Base-by-base conservation (phyloP, 345 rosid genomes). In the Camelina hispida region DNA sequence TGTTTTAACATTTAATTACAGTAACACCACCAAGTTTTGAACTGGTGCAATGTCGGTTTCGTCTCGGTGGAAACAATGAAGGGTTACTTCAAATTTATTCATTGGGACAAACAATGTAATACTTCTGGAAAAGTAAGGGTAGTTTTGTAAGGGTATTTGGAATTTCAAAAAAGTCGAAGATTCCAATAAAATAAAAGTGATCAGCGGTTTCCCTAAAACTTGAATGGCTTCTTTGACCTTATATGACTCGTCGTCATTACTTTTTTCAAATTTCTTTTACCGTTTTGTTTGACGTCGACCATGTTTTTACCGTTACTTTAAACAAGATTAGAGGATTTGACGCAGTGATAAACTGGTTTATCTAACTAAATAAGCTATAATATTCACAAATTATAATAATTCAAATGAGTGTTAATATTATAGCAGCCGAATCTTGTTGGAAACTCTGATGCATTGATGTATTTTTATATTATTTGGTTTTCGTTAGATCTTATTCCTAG, bases 181-280 rank as follows among this genome's bases (percentile, higher is more conserved):
- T 68, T 61, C 47, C 74, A 16, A 68, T 51, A 25, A 43, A 35
- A 52, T 10, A 28, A 46, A 44, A 34, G 15, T 17, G 40, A 23
- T n/a, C 7, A n/a, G 69, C 76, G 64, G 74, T 68, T 76, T 76
- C 2, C 2, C 7, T 1, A 34, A 34, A 34, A 53, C 10, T 55
- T 58, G 52, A 75, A 66, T 59, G 38, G 46, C 15, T 61, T 50
- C 68, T 75, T 75, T 75, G 74, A 75, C 79, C 79, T 67, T 35
- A 11, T 57, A 6, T 34, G 66, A 74, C 72, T 74, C 58, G 20
- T 57, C 55, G 13, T 12, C 42, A 37, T 37, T 32, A 14, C 28
- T 54, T n/a, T 54, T n/a, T 61, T 18, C 46, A 35, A 5, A 17
- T 16, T 11, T 59, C 2, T 34, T 38, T 60, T 18, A 60, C 15